Evolutionary conservation across 257 asterid genomes (phyloP).

Genomic region (Plantago major): DNA sequence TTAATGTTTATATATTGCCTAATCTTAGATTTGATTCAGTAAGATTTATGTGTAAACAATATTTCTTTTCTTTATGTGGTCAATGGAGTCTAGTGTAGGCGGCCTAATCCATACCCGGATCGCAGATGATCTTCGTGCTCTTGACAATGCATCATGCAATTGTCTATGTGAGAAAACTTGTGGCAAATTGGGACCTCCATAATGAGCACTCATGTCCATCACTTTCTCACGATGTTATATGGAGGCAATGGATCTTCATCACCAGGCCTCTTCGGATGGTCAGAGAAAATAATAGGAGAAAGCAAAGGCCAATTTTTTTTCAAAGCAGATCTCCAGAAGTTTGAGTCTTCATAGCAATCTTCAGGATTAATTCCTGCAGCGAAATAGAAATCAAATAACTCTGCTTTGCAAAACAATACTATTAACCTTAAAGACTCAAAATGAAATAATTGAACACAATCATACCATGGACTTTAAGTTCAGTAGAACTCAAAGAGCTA

Average conservation of each 20-base stretch:
- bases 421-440: slow-evolving; percentile 1
- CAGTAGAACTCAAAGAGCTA: slow-evolving; percentile 38
- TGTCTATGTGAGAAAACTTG: no score
- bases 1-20: no score
- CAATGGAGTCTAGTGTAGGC: no score
- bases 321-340: slow-evolving; percentile 71
- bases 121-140: no score
- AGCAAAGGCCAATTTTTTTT: slow-evolving; percentile 89
- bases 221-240: slow-evolving; percentile 86
- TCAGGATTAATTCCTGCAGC: slow-evolving; percentile 65
- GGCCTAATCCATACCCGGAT: no score
- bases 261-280: slow-evolving; percentile 95
- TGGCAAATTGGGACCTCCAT: slow-evolving; percentile 82
- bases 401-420: slow-evolving; percentile 8
- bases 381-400: slow-evolving; percentile 11
- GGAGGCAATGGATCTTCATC: slow-evolving; percentile 95
- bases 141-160: no score
- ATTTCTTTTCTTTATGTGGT: no score
- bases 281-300: slow-evolving; percentile 91
- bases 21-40: no score
- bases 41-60: no score
- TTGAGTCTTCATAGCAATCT: slow-evolving; percentile 64
- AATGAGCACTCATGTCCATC: slow-evolving; percentile 92
- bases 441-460: no score
- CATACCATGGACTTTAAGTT: slow-evolving; percentile 70